Evolutionary conservation across 2,329 filamentous ascomycete species (phyloP), one percentile per base, ranked within the genome.

Genomic region (Raffaelea deltoideospora): DNA sequence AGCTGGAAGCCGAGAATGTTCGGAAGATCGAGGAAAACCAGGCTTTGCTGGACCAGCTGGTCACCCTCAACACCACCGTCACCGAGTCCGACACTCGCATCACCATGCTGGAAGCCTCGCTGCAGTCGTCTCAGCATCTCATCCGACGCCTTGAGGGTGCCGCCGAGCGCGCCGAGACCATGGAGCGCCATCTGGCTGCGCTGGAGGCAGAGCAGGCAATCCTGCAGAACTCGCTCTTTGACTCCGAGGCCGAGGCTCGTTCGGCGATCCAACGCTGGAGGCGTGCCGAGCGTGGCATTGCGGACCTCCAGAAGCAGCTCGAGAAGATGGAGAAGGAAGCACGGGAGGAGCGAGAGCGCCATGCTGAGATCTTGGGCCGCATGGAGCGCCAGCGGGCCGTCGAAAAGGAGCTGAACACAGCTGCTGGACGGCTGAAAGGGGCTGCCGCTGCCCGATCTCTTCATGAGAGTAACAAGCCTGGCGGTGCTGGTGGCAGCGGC

Each of bases 291-390:
- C 69, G 76, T 27, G 80, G 76, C 22, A 71, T 96, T 42, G 65
- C 68, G 37, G 73, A 83, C 44, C 67, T 98, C 42, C 81, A 94
- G 51, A 79, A 86, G 41, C 85, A 96, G 56, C 65, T 96, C 15
- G 87, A 94, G 51, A 71, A 72, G 44, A 90, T 98, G 52, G 88
- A 96, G 52, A 71, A 71, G 41, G 88, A 96, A 51, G 74, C 84
- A 1, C 71, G 65, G 31, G 75, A 85, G 48, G 88, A 96, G 54
- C 73, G 75, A 19, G 76, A 90, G 46, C 75, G 81, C 11, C 87
- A 95, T 57, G 66, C 72, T 22, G 84, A 95, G 50, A 71, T 93
- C 28, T 63, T 95, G 37, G 69, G 69, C 31, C 78, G 86, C 35
- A 82, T 96, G 70, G 85, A 95, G 52, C 73, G 81, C 39, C 76